Evolutionary conservation across 768 basidiomycete species (phyloP).

Genomic region (Kwoniella shandongensis): DNA sequence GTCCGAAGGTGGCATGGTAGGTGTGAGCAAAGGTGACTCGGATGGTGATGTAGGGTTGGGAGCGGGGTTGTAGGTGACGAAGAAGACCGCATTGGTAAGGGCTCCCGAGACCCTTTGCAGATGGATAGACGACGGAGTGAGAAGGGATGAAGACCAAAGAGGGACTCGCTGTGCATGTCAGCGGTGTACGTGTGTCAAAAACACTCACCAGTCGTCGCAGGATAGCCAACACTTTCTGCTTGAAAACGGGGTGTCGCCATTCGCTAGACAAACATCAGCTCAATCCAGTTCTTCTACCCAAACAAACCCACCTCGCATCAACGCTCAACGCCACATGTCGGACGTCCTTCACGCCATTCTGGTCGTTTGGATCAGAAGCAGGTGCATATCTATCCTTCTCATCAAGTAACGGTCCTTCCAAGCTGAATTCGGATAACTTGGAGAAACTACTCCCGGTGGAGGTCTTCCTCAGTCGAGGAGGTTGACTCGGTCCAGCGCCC

Average conservation of each 20-base stretch:
- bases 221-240: slow-evolving; percentile 45
- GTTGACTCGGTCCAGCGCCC: slow-evolving; percentile 13
- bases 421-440: slow-evolving; percentile 42
- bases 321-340: slow-evolving; percentile 43
- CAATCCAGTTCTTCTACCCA: background rate
- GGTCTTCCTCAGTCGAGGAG: slow-evolving; percentile 33
- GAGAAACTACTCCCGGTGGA: slow-evolving; percentile 41
- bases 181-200: background rate
- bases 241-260: slow-evolving; percentile 52
- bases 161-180: slow-evolving; percentile 39
- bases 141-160: slow-evolving; percentile 46
- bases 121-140: slow-evolving; percentile 55
- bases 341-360: slow-evolving; percentile 36
- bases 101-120: slow-evolving; percentile 85
- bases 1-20: slow-evolving; percentile 23
- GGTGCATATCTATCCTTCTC: slow-evolving; percentile 21
- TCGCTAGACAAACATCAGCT: slow-evolving; percentile 23
- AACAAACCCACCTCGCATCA: slow-evolving; percentile 39
- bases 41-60: slow-evolving; percentile 42
- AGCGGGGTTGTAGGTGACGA: slow-evolving; percentile 68
- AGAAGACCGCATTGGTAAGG: slow-evolving; percentile 94
- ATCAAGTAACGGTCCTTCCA: slow-evolving; percentile 26
- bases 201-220: slow-evolving; percentile 40
- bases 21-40: slow-evolving; percentile 36
- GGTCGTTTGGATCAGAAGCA: slow-evolving; percentile 21